phyloP scores from a whole-genome alignment of 2,329 filamentous ascomycete species.

The Aspergillus neotritici region DNA sequence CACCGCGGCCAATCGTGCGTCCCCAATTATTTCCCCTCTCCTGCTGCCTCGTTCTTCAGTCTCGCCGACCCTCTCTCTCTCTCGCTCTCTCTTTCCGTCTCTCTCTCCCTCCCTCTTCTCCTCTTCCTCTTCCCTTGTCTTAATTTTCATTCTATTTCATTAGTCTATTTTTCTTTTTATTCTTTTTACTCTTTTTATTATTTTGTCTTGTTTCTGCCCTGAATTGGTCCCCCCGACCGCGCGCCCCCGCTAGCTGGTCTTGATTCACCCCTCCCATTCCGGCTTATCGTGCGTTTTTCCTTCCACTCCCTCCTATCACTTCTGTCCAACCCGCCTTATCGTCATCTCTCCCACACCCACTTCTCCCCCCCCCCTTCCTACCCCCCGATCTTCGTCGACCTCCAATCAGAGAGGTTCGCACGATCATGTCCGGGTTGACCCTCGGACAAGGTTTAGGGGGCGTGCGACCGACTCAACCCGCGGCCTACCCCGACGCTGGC shows the following conservation, averaged over 20 bases:
- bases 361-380: slow-evolving; percentile 9
- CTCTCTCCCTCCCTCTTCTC: slow-evolving; percentile 3
- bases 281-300: no score
- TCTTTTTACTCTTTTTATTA: slow-evolving; percentile 1
- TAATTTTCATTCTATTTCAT: not conserved
- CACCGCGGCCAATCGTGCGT: no score
- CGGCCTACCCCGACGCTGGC: slow-evolving; percentile 21
- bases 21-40: no score
- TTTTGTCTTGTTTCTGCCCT: slow-evolving; percentile 1
- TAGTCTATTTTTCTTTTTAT: slow-evolving; percentile 5
- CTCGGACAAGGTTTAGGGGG: slow-evolving; percentile 35
- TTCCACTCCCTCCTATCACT: no score
- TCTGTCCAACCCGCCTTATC: no score
- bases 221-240: no score
- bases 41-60: slow-evolving; percentile 5
- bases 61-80: not conserved
- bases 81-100: slow-evolving; percentile 4
- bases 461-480: slow-evolving; percentile 27
- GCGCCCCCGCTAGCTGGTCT: no score
- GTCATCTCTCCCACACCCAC: slow-evolving; percentile 6
- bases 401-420: slow-evolving; percentile 4
- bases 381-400: not conserved
- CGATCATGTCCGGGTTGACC: slow-evolving; percentile 31
- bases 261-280: no score
- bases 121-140: not conserved